These are phyloP conservation scores for Leishmania turanica DNA, from an alignment of 208 protist genomes.

Conservation along the genomic window DNA sequence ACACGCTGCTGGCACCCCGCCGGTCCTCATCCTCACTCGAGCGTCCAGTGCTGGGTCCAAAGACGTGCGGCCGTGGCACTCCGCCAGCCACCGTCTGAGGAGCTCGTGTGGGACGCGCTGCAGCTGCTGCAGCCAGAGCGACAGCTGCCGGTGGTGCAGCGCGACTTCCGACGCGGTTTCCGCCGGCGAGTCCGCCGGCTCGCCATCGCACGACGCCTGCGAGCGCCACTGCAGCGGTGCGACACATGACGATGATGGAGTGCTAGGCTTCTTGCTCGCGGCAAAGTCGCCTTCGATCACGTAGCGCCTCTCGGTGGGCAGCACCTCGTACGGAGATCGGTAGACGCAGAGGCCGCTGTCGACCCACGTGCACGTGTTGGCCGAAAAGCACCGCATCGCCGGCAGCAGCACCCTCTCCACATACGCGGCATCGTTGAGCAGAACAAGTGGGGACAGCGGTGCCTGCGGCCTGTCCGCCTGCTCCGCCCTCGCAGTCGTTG, in stretches of 20 bases:
- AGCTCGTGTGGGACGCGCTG: background rate
- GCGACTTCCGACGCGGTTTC: constrained; percentile 10
- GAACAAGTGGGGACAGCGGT: constrained; percentile 31
- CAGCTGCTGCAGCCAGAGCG: constrained; percentile 5
- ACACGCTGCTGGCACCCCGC: constrained; percentile 3
- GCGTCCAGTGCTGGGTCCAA: background rate
- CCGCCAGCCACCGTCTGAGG: constrained; percentile 20
- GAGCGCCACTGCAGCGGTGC: background rate
- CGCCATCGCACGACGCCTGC: background rate
- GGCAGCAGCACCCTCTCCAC: constrained; percentile 52
- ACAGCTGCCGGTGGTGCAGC: constrained; percentile 21
- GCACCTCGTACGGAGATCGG: background rate
- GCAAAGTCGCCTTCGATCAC: background rate
- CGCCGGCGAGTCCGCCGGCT: background rate
- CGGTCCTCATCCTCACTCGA: background rate
- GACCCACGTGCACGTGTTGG: background rate
- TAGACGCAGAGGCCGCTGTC: constrained; percentile 20
- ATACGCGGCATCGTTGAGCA: constrained; percentile 50
- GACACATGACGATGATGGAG: background rate
- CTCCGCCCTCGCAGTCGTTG: background rate
- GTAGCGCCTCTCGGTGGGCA: background rate
- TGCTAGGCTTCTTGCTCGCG: background rate
- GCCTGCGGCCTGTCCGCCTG: too few species aligned
- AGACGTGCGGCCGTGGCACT: background rate
- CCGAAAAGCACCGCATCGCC: constrained; percentile 45